phyloP scores from a whole-genome alignment of 768 basidiomycete genomes.

The Kwoniella botswanensis region DNA sequence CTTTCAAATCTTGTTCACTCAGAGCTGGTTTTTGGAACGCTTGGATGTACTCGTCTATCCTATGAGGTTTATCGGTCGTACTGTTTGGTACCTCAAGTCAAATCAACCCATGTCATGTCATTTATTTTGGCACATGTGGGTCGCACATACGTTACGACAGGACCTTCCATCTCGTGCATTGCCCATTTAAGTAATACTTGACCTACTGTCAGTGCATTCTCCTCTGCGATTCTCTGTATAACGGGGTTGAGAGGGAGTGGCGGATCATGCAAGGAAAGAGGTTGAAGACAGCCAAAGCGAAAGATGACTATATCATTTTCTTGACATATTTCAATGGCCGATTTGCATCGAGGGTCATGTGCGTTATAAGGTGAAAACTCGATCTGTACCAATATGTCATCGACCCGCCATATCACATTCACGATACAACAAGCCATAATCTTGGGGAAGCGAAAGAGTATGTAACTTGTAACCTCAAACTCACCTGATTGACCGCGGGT shows the following conservation, averaged over 20 bases:
- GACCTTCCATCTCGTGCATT: conserved; percentile 35
- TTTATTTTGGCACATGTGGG: too few species aligned
- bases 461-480: neutral
- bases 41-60: neutral
- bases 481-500: conserved; percentile 58
- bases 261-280: conserved; percentile 33
- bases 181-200: conserved; percentile 51
- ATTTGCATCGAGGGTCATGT: conserved; percentile 22
- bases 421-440: neutral
- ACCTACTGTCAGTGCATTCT: conserved; percentile 31
- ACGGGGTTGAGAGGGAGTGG: conserved; percentile 33
- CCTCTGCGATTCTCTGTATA: conserved; percentile 27
- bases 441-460: too few species aligned
- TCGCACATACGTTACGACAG: conserved; percentile 40
- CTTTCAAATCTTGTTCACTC: neutral
- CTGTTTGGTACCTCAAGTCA: too few species aligned
- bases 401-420: neutral
- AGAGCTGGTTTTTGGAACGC: neutral
- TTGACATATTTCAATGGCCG: conserved; percentile 48
- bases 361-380: conserved; percentile 59
- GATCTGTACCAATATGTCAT: conserved; percentile 46
- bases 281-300: conserved; percentile 45
- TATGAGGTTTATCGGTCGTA: neutral
- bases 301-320: conserved; percentile 50
- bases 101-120: too few species aligned